Evolutionary conservation across 2,329 filamentous ascomycete species (phyloP), one percentile per base, ranked within the genome.

Genomic region (Colletotrichum sp.): DNA sequence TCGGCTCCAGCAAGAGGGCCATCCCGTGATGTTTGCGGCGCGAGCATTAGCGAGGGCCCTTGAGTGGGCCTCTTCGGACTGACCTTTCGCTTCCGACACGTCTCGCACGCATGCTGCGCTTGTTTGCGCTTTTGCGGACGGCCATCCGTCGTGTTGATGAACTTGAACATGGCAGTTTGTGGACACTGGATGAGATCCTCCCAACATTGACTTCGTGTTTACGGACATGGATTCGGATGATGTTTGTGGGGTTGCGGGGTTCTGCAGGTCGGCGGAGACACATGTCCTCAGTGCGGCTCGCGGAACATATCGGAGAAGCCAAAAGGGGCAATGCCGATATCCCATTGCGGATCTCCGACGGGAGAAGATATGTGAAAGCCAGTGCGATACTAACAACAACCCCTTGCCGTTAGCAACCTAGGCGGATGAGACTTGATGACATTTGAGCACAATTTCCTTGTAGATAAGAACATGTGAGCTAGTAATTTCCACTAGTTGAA

Each of bases 1-100:
- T 60, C 34, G 66, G 21, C 3, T 30, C 52, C 55, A 43, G 21
- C 26, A 26, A 21, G 52, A 60, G 10, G 57, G n/a, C 61, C 24
- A 28, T 26, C n/a, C n/a, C 34, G 21, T 30, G 34, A 43, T 36
- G 32, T 21, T 64, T 64, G 32, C 61, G 13, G 32, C 34, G 16
- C 59, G 13, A 64, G n/a, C 21, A 64, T 64, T 26, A 16, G 13
- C 34, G 21, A 26, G 30, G 32, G 24, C 21, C n/a, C 2, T 39
- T 24, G n/a, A n/a, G 21, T 24, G 24, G 8, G 7, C 61, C 15
- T 39, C 55, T 1, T 18, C 24, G n/a, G 43, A 63, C 73, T 67
- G 10, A 78, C 77, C 67, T 78, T 78, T 9, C 77, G 69, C 36
- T 70, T 76, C 15, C 77, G 76, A 48, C 77, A 78, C 24, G 64